Evolutionary conservation across 176 grass and related monocot genomes (phyloP), one percentile per base, ranked within the genome.

Genomic region (Zoysia japonica): DNA sequence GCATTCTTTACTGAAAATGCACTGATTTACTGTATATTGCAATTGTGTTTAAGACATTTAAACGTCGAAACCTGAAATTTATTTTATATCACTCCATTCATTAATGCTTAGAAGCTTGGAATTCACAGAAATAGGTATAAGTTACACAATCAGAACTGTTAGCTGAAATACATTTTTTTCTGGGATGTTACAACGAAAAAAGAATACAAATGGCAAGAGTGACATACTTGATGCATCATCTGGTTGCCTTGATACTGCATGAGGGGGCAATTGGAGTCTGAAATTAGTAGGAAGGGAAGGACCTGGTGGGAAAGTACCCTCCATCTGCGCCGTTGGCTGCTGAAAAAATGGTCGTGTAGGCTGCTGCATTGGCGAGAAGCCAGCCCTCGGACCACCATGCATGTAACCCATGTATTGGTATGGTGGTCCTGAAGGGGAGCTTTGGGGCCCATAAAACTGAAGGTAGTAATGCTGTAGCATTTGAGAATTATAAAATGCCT

Each of bases 201-300:
- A 5, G 37, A 14, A 54, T 11, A 0, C 54, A 69, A 63, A 53
- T 19, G 47, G 8, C 64, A 9, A 47, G 6, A 79, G 50, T 77
- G 62, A 48, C 84, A 64, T 89, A 93, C 93, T 83, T 6, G 74
- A 51, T 44, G 65, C 73, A 72, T 84, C 85, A 48, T 82, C 73
- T 50, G 65, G 17, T 79, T 86, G 90, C 49, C 78, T 86, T 71
- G 87, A 80, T 3, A 81, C 46, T 62, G 86, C 86, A 84, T 78
- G 90, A 67, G 90, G 84, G 6, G 96, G 95, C 47, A 83, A 67
- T 74, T 93, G 96, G 68, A 95, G 92, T 64, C 80, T 93, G 72
- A 95, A 94, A 72, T 84, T 73, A 54, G 83, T 62, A 17, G 89
- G 85, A 44, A 88, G 88, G 2, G 89, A 89, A 59, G 89, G 80